phyloP scores from a whole-genome alignment of 371 early-diverging fungal genomes.

The Apophysomyces sp. region DNA sequence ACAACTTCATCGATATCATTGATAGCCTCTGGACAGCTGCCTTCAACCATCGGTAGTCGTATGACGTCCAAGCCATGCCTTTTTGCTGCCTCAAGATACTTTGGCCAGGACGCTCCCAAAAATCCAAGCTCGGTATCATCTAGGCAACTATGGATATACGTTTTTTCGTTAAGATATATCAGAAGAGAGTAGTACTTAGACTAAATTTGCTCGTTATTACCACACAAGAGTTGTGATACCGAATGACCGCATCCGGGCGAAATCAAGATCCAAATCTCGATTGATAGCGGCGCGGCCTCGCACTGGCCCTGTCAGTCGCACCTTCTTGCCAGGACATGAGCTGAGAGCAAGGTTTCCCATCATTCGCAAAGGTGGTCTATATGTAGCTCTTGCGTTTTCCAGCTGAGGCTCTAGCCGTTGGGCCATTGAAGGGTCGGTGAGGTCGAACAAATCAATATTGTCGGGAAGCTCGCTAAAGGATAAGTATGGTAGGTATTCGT shows the following conservation, averaged over 20 bases:
- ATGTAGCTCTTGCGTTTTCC: conserved; percentile 8
- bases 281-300: conserved; percentile 74
- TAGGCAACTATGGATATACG: conserved; percentile 75
- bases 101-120: conserved; percentile 70
- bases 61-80: conserved; percentile 51
- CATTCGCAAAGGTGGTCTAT: conserved; percentile 10
- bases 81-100: conserved; percentile 61
- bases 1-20: conserved; percentile 60
- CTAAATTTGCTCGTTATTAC: conserved; percentile 13
- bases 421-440: conserved; percentile 31
- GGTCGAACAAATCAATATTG: conserved; percentile 36
- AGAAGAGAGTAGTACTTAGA: background rate
- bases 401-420: conserved; percentile 3
- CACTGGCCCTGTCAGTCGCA: conserved; percentile 75
- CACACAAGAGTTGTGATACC: conserved; percentile 70
- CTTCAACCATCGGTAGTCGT: conserved; percentile 76
- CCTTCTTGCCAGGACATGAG: conserved; percentile 85
- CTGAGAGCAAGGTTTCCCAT: conserved; percentile 69
- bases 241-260: conserved; percentile 59
- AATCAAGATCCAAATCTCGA: conserved; percentile 72
- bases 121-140: conserved; percentile 68
- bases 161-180: background rate
- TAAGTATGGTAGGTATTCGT: conserved; percentile 36
- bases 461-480: conserved; percentile 32
- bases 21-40: conserved; percentile 66